Evolutionary conservation across 305 asterid species (phyloP).

Genomic region (Solanum chacoense): DNA sequence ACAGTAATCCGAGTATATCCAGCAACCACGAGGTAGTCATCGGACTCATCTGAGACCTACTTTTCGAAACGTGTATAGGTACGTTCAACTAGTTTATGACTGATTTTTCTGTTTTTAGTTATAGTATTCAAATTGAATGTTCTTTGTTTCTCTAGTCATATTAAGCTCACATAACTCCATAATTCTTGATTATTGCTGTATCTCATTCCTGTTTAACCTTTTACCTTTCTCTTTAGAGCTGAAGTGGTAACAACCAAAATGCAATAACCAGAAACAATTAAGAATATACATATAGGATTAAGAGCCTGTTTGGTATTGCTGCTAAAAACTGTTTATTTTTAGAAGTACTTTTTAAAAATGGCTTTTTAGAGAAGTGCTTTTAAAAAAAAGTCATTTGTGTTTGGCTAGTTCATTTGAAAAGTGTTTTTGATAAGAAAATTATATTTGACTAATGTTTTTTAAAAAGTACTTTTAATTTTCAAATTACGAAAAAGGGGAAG

Average conservation of each 20-base stretch:
- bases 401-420: too few species aligned
- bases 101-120: not conserved
- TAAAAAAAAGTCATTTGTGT: too few species aligned
- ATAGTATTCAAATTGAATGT: not conserved
- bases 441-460: not conserved
- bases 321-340: too few species aligned
- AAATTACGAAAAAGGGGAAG: not conserved
- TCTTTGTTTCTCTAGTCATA: not conserved
- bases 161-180: not conserved
- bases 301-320: not conserved
- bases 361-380: too few species aligned
- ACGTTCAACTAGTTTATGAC: not conserved
- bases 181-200: not conserved
- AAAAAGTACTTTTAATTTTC: not conserved
- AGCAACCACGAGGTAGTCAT: conserved; percentile 22
- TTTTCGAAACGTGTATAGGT: not conserved
- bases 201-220: not conserved
- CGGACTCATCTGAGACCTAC: conserved; percentile 36
- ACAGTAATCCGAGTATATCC: conserved; percentile 6
- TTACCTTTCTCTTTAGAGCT: not conserved
- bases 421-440: not conserved
- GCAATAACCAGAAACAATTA: not conserved
- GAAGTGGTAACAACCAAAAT: not conserved
- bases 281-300: not conserved
- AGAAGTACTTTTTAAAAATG: too few species aligned